Conservation (phyloP, 768 basidiomycete species). For the Omphalotus guepiniiformis region DNA sequence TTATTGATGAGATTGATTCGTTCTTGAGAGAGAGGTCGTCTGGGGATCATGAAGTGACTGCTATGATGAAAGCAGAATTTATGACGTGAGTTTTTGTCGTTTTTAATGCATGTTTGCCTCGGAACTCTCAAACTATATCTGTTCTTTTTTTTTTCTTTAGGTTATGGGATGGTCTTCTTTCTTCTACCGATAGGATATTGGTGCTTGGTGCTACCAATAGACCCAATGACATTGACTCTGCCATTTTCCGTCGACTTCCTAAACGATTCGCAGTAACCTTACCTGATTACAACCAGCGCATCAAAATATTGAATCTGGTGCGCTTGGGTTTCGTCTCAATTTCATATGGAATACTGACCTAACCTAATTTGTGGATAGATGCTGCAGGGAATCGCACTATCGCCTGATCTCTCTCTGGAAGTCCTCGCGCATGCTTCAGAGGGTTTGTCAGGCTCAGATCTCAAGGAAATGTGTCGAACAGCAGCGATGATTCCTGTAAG, state of each 20-base stretch:
- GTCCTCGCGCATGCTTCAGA: slow-evolving; percentile 64
- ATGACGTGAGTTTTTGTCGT: slow-evolving; percentile 63
- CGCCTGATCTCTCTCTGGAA: slow-evolving; percentile 55
- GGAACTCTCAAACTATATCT: not conserved
- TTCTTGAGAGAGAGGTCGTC: slow-evolving; percentile 85
- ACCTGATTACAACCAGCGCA: slow-evolving; percentile 73
- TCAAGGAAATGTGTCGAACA: slow-evolving; percentile 88
- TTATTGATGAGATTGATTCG: slow-evolving; percentile 98
- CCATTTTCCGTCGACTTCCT: slow-evolving; percentile 94
- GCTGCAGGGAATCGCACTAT: slow-evolving; percentile 72
- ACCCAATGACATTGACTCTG: slow-evolving; percentile 86
- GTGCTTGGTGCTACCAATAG: slow-evolving; percentile 95
- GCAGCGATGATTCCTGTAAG: slow-evolving; percentile 92
- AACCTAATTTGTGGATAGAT: slow-evolving; percentile 53
- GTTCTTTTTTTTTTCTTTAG: slow-evolving; percentile 31
- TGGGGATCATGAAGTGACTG: slow-evolving; percentile 95
- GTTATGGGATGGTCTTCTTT: slow-evolving; percentile 92
- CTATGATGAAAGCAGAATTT: slow-evolving; percentile 97
- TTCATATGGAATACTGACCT: not conserved
- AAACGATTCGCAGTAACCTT: slow-evolving; percentile 88
- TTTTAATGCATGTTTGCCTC: not conserved
- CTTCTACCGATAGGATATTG: slow-evolving; percentile 75
- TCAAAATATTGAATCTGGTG: slow-evolving; percentile 81
- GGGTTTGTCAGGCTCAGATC: slow-evolving; percentile 84
- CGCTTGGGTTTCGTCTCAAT: slow-evolving; percentile 14